phyloP scores from a whole-genome alignment of 2,329 filamentous ascomycete genomes.

The Aspergillus melleus region DNA sequence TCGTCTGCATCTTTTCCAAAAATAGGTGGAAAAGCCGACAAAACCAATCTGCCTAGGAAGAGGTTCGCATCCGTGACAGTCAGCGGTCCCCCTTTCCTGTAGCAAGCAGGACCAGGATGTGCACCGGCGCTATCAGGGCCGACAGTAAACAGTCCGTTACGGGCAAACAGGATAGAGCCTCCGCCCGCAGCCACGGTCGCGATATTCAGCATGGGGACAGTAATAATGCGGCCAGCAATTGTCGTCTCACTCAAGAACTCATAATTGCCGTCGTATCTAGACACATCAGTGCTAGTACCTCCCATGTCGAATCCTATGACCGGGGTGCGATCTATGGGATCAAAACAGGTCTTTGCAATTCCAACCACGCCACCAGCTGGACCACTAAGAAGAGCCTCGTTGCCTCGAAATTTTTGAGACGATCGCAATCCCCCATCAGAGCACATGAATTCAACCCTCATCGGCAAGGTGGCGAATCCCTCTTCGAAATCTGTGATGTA shows the following conservation, averaged over 20 bases:
- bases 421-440: background rate
- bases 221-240: background rate
- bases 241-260: slow-evolving; percentile 72
- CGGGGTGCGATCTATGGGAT: slow-evolving; percentile 72
- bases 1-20: slow-evolving; percentile 57
- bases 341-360: slow-evolving; percentile 87
- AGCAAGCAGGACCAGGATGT: slow-evolving; percentile 87
- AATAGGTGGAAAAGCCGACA: slow-evolving; percentile 85
- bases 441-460: background rate
- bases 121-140: slow-evolving; percentile 87
- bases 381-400: background rate
- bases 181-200: slow-evolving; percentile 73
- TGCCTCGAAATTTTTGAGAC: background rate
- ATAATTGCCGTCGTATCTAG: slow-evolving; percentile 79
- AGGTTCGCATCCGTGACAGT: slow-evolving; percentile 95
- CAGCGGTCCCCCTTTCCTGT: slow-evolving; percentile 82
- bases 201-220: background rate
- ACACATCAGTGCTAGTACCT: slow-evolving; percentile 87
- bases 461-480: background rate
- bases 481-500: background rate
- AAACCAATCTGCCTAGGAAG: slow-evolving; percentile 76
- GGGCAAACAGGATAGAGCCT: slow-evolving; percentile 68
- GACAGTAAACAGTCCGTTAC: slow-evolving; percentile 83
- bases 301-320: slow-evolving; percentile 96
- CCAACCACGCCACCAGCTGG: slow-evolving; percentile 85